Percentiles rank a stretch among this genome's conserved stretches.
Evolutionary conservation across 495 filamentous ascomycete species (phyloP).

Genomic region (Xylaria longipes): DNA sequence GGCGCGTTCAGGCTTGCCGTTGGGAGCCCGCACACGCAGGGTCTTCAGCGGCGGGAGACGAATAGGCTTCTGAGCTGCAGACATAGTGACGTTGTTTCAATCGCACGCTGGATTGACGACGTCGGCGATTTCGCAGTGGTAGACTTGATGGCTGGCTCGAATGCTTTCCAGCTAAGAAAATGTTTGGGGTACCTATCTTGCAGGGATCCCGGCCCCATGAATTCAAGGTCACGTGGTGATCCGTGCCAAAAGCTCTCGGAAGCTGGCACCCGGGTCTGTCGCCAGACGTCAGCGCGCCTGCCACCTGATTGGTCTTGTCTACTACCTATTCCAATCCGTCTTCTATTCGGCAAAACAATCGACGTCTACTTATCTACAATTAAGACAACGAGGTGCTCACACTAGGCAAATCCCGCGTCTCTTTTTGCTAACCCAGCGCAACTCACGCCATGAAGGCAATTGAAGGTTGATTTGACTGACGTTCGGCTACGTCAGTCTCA

Average conservation of each 20-base stretch:
- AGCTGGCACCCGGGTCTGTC: no score
- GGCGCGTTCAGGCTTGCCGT: constrained; percentile 75
- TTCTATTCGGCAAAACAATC: neutral
- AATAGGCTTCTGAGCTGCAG: constrained; percentile 59
- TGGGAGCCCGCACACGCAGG: constrained; percentile 83
- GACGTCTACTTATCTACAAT: neutral
- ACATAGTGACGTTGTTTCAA: constrained; percentile 31
- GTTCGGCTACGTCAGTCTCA: neutral
- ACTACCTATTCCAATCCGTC: neutral
- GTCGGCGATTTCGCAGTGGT: constrained; percentile 16
- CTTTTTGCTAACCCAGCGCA: neutral
- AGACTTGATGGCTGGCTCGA: neutral
- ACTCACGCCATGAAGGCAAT: neutral
- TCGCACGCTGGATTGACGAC: neutral
- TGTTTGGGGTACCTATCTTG: neutral
- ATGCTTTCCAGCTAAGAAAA: constrained; percentile 1
- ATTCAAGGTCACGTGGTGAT: neutral
- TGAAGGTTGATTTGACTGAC: neutral
- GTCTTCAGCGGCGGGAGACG: constrained; percentile 86
- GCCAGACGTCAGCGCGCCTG: neutral
- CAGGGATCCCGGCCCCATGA: neutral
- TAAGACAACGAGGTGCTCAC: neutral
- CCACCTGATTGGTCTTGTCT: neutral
- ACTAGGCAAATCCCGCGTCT: neutral
- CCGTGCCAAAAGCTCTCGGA: no score